These are phyloP conservation scores for Alternaria gansuensis DNA, from an alignment of 2,329 filamentous ascomycete genomes.

Conservation along the genomic window DNA sequence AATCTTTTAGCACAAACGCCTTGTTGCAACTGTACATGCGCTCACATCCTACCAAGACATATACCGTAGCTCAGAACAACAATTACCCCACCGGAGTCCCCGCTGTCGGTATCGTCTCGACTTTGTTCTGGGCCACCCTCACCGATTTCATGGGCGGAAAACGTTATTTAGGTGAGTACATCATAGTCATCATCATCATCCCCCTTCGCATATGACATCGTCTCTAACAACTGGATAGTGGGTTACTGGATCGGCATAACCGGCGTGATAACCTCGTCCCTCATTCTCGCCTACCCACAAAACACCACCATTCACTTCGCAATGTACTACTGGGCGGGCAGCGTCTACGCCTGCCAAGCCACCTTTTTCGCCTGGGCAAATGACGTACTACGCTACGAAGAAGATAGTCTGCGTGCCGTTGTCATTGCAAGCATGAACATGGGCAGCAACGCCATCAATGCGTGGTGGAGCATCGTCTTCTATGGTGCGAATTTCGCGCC, in stretches of 20 bases:
- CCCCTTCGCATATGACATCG: too few species aligned
- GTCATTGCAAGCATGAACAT: slow-evolving; percentile 76
- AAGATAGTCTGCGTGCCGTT: slow-evolving; percentile 69
- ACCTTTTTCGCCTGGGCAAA: slow-evolving; percentile 81
- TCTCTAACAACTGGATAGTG: slow-evolving; percentile 13
- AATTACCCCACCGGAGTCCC: slow-evolving; percentile 64
- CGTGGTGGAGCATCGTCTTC: slow-evolving; percentile 77
- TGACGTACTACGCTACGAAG: slow-evolving; percentile 71
- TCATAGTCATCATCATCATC: not conserved
- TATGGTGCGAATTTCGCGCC: slow-evolving; percentile 73
- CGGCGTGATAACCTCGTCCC: slow-evolving; percentile 67
- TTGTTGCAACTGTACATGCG: slow-evolving; percentile 64
- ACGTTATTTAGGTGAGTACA: slow-evolving; percentile 61
- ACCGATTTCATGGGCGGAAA: slow-evolving; percentile 72
- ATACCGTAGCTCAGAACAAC: slow-evolving; percentile 61
- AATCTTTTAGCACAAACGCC: slow-evolving; percentile 73
- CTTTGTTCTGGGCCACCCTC: slow-evolving; percentile 73
- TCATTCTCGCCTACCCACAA: slow-evolving; percentile 65
- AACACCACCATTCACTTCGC: slow-evolving; percentile 67
- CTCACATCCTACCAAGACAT: slow-evolving; percentile 56
- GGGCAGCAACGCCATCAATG: slow-evolving; percentile 69
- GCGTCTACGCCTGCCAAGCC: slow-evolving; percentile 76
- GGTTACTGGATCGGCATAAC: slow-evolving; percentile 70
- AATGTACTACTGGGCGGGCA: slow-evolving; percentile 75
- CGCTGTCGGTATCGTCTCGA: slow-evolving; percentile 63